These are phyloP conservation scores for Trichoderma afroharzianum DNA, from an alignment of 2,329 filamentous ascomycete species.

Conservation along the genomic window DNA sequence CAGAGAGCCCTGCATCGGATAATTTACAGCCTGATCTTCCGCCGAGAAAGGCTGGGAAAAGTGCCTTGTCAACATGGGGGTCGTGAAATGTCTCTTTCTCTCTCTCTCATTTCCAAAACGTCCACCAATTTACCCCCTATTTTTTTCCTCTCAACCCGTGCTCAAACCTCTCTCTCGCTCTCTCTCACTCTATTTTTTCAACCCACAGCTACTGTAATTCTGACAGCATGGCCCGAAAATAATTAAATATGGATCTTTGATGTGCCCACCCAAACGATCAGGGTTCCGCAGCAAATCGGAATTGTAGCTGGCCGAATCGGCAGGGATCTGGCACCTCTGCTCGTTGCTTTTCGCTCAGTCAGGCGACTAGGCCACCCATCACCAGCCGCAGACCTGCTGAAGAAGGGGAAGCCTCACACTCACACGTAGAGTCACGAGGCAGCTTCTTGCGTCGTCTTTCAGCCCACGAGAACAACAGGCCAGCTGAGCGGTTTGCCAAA, in stretches of 20 bases:
- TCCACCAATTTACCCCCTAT: not conserved
- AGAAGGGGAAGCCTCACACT: conserved; percentile 4
- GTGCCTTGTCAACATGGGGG: not conserved
- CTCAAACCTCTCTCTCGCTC: not conserved
- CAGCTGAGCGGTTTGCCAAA: conserved; percentile 7
- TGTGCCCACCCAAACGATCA: conserved; percentile 2
- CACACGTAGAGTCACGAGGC: conserved; percentile 10
- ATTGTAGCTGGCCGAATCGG: conserved; percentile 11
- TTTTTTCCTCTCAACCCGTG: not conserved
- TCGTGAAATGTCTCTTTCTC: not conserved
- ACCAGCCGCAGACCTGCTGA: not conserved
- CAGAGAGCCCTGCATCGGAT: not conserved
- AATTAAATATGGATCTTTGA: conserved; percentile 15
- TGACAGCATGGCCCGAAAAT: conserved; percentile 4
- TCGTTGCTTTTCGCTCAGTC: conserved; percentile 4
- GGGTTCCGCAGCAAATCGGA: conserved; percentile 12
- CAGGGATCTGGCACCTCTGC: not conserved
- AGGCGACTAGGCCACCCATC: conserved; percentile 4
- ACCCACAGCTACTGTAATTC: not conserved
- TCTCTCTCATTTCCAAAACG: not conserved
- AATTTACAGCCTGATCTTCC: not conserved
- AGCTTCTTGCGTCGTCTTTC: not conserved
- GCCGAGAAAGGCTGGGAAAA: not conserved
- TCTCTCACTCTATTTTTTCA: not conserved
- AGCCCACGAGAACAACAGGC: not conserved